Percentiles rank a stretch among this genome's conserved stretches.
Conservation (phyloP, 805 yeast species). For the Ogataea minuta region DNA sequence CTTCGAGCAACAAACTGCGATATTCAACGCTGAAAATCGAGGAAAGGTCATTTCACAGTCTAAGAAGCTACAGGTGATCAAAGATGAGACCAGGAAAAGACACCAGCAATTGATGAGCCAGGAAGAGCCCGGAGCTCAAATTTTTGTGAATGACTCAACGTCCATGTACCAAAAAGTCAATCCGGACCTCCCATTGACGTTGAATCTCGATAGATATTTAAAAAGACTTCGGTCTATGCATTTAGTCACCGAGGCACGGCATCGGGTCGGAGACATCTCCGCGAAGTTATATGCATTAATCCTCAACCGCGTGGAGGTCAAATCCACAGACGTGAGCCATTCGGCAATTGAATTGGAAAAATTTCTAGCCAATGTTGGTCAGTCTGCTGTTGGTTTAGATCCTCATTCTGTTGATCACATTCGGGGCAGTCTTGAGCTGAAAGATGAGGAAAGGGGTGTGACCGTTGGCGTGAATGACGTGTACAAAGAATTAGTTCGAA, state of each 20-base stretch:
- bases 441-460: constrained; percentile 36
- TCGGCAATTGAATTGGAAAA: constrained; percentile 26
- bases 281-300: constrained; percentile 61
- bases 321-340: constrained; percentile 38
- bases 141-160: constrained; percentile 11
- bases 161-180: constrained; percentile 41
- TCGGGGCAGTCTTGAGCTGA: constrained; percentile 29
- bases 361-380: constrained; percentile 32
- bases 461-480: constrained; percentile 46
- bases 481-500: constrained; percentile 24
- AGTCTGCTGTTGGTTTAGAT: constrained; percentile 33
- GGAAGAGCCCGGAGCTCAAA: constrained; percentile 13
- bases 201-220: constrained; percentile 65
- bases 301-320: constrained; percentile 56
- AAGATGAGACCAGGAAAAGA: constrained; percentile 46
- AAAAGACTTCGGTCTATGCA: constrained; percentile 64
- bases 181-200: constrained; percentile 49
- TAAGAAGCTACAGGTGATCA: constrained; percentile 59
- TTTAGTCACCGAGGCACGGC: constrained; percentile 58
- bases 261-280: constrained; percentile 68
- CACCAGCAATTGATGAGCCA: constrained; percentile 15
- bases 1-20: constrained; percentile 38
- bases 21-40: constrained; percentile 30
- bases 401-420: constrained; percentile 27
- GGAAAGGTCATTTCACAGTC: constrained; percentile 46